phyloP scores from a whole-genome alignment of 805 yeast genomes.

The Lachancea cidri region DNA sequence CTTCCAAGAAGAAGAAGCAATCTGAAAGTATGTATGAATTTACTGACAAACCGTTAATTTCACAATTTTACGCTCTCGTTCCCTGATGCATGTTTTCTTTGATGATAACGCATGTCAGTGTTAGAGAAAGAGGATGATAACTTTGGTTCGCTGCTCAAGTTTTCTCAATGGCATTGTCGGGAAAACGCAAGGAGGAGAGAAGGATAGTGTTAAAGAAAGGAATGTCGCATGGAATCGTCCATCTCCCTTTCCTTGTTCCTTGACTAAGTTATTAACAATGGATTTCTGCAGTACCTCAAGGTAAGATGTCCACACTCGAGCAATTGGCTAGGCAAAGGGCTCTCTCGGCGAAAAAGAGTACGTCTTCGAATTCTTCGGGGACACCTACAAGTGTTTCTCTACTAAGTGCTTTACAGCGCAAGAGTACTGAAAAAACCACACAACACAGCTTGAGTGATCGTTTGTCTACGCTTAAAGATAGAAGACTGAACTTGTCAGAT shows the following conservation, averaged over 20 bases:
- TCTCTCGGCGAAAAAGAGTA: not conserved
- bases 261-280: not conserved
- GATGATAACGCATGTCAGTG: not conserved
- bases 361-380: not conserved
- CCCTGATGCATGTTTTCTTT: not conserved
- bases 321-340: constrained; percentile 42
- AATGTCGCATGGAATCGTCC: not conserved
- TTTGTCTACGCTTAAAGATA: not conserved
- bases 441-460: not conserved
- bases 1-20: constrained; percentile 25
- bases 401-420: constrained; percentile 1
- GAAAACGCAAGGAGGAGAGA: not conserved
- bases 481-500: constrained; percentile 1
- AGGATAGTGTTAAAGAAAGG: not conserved
- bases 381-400: not conserved
- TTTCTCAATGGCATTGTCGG: not conserved
- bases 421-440: not conserved
- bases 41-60: constrained; percentile 2
- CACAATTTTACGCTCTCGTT: constrained; percentile 6
- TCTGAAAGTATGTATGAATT: constrained; percentile 42
- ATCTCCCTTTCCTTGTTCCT: constrained; percentile 1
- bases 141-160: not conserved
- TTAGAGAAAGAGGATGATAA: not conserved
- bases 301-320: constrained; percentile 39
- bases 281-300: constrained; percentile 2